Evolutionary conservation across 148 eudicot species (phyloP).

Genomic region (Camellia japonica): DNA sequence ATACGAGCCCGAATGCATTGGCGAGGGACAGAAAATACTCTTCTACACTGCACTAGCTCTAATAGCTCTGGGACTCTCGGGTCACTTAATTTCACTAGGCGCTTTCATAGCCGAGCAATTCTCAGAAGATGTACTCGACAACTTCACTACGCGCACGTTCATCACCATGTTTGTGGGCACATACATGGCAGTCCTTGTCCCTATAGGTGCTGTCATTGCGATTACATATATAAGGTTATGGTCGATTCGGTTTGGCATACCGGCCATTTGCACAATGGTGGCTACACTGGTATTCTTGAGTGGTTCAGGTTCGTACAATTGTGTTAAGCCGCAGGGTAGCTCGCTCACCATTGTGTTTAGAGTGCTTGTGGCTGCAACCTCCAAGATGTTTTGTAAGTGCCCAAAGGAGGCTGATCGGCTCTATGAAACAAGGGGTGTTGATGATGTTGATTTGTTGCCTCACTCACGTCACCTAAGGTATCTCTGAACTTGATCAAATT

Average conservation of each 20-base stretch:
- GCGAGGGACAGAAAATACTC: conserved; percentile 37
- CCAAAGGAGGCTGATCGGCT: conserved; percentile 27
- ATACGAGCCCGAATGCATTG: conserved; percentile 46
- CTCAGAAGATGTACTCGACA: neutral
- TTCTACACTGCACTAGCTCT: conserved; percentile 45
- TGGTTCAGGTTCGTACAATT: conserved; percentile 29
- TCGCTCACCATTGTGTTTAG: conserved; percentile 35
- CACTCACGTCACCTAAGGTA: conserved; percentile 34
- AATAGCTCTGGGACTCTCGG: conserved; percentile 47
- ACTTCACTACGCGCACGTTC: neutral
- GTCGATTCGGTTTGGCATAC: conserved; percentile 48
- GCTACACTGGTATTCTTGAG: conserved; percentile 31
- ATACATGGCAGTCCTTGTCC: conserved; percentile 7
- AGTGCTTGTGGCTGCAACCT: conserved; percentile 36
- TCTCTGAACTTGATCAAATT: neutral
- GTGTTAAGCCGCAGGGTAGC: conserved; percentile 38
- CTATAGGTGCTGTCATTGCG: conserved; percentile 30
- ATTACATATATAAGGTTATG: conserved; percentile 44
- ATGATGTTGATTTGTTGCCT: conserved; percentile 4
- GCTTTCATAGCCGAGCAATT: conserved; percentile 7
- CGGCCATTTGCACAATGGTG: conserved; percentile 35
- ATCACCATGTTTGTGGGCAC: too few relatives aligned
- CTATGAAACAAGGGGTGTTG: neutral
- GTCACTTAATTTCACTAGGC: conserved; percentile 29
- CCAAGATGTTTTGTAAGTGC: conserved; percentile 23